Evolutionary conservation across 225 moss, liverwort and hornwort species (phyloP).

Genomic region (Sphagnum contortum): DNA sequence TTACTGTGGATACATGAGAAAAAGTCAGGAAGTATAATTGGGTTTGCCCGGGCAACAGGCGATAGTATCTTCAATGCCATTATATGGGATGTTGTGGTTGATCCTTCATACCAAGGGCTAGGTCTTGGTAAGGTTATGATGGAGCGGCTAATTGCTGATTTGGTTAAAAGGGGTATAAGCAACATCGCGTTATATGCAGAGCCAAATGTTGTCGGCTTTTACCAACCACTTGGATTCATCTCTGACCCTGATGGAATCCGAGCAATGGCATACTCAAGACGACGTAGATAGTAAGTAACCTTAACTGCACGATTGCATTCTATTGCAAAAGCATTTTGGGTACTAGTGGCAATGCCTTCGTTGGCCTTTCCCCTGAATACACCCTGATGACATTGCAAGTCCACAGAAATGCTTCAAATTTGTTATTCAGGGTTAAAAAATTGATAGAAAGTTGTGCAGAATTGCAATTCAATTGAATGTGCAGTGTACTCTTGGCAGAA

Average conservation of each 20-base stretch:
- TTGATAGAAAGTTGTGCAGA: too few relatives aligned
- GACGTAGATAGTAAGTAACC: slow-evolving; percentile 19
- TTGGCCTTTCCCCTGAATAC: too few relatives aligned
- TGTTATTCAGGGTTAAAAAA: too few relatives aligned
- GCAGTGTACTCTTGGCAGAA: too few relatives aligned
- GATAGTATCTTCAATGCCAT: slow-evolving; percentile 81
- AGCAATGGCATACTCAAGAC: slow-evolving; percentile 76
- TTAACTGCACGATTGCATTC: too few relatives aligned
- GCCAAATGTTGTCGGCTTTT: slow-evolving; percentile 69
- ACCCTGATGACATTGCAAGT: too few relatives aligned
- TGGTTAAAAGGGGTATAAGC: slow-evolving; percentile 71
- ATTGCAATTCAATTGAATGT: too few relatives aligned
- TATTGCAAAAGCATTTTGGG: too few relatives aligned
- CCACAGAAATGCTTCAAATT: too few relatives aligned
- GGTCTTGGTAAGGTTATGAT: slow-evolving; percentile 89
- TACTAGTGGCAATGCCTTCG: too few relatives aligned
- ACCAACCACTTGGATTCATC: slow-evolving; percentile 75
- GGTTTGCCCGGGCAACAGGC: slow-evolving; percentile 78
- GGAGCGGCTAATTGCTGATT: slow-evolving; percentile 83
- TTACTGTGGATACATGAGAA: slow-evolving; percentile 66
- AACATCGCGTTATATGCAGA: slow-evolving; percentile 86
- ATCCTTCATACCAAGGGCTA: slow-evolving; percentile 70
- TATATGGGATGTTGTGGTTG: slow-evolving; percentile 93
- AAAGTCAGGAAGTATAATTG: slow-evolving; percentile 49
- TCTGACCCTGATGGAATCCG: slow-evolving; percentile 76